Conservation (phyloP, 805 yeast genomes). For the Candida nitratophila region DNA sequence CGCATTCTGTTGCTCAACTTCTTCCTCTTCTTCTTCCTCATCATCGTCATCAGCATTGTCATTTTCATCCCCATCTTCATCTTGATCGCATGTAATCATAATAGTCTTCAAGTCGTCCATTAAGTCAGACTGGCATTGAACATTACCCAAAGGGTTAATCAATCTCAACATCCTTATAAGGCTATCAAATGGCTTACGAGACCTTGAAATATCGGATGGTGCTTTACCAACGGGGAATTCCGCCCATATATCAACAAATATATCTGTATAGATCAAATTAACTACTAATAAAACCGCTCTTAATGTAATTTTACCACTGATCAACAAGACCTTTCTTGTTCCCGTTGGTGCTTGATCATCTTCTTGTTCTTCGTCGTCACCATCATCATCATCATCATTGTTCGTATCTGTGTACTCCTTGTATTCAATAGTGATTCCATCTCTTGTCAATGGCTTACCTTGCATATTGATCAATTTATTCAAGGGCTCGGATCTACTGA, state of each 20-base stretch:
- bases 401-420: too few relatives aligned
- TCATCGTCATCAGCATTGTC: constrained; percentile 4
- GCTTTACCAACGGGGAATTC: constrained; percentile 21
- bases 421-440: not conserved
- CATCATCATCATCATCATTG: too few relatives aligned
- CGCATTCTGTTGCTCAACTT: not conserved
- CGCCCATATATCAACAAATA: constrained; percentile 39
- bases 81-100: not conserved
- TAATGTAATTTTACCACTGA: constrained; percentile 15
- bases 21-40: not conserved
- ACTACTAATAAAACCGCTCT: constrained; percentile 32
- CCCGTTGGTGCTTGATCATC: not conserved
- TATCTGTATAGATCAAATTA: constrained; percentile 45
- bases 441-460: not conserved
- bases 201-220: constrained; percentile 23
- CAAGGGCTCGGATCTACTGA: constrained; percentile 6
- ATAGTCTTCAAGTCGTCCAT: constrained; percentile 13
- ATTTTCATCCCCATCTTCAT: not conserved
- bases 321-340: not conserved
- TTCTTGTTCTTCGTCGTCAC: too few relatives aligned
- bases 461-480: not conserved
- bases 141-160: constrained; percentile 22
- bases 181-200: constrained; percentile 23
- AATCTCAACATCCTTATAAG: constrained; percentile 15
- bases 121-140: constrained; percentile 13